Evolutionary conservation across 108 stramenopile genomes (phyloP).

Genomic region (Seminavis robusta): DNA sequence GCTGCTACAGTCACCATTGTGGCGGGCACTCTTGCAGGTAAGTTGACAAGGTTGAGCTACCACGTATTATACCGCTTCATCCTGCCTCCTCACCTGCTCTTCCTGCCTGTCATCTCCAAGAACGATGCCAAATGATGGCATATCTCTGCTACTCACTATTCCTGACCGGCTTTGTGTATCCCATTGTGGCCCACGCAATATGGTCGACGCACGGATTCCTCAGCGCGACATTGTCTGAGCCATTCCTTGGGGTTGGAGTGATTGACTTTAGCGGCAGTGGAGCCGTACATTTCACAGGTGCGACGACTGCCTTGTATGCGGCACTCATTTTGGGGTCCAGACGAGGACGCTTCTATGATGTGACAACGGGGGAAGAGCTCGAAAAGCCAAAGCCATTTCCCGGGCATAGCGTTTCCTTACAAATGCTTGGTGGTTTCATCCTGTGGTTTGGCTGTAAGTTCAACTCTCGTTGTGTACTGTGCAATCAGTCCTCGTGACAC

Average conservation of each 20-base stretch:
- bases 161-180: constrained; percentile 77
- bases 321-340: constrained; percentile 83
- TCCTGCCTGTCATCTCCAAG: no score
- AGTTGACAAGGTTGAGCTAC: no score
- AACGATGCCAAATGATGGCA: constrained; percentile 73
- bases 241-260: constrained; percentile 53
- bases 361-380: constrained; percentile 47
- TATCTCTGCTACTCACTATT: constrained; percentile 65
- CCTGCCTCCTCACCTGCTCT: no score
- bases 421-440: constrained; percentile 75
- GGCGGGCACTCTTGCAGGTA: constrained; percentile 91
- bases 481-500: no score
- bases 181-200: constrained; percentile 69
- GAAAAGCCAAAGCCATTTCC: constrained; percentile 59
- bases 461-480: constrained; percentile 6
- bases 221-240: constrained; percentile 4
- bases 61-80: no score
- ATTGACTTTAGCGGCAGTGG: constrained; percentile 92
- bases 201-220: constrained; percentile 71
- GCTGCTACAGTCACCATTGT: constrained; percentile 92
- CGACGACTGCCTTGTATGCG: constrained; percentile 74
- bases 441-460: constrained; percentile 90
- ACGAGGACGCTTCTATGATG: constrained; percentile 79
- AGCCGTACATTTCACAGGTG: constrained; percentile 93
- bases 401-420: constrained; percentile 76